Percentiles rank a stretch among this genome's conserved stretches.
Evolutionary conservation across 2,329 filamentous ascomycete species (phyloP).

Genomic region (Botrytis paeoniae): DNA sequence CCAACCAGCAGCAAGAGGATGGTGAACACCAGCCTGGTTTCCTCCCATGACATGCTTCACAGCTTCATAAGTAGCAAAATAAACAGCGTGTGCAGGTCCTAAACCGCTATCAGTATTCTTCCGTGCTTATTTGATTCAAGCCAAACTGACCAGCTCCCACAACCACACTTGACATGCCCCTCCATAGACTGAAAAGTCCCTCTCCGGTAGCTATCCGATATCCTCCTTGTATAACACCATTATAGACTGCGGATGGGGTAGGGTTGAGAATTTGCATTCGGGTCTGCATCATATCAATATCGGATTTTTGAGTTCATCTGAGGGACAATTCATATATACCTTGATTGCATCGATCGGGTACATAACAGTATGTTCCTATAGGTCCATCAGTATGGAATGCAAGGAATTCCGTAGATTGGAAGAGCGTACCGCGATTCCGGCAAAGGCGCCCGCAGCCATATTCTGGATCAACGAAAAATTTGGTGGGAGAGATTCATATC

Average conservation of each 20-base stretch:
- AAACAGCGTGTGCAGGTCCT: slow-evolving; percentile 96
- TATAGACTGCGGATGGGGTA: slow-evolving; percentile 75
- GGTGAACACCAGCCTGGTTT: slow-evolving; percentile 81
- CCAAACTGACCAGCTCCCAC: slow-evolving; percentile 76
- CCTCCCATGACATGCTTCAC: slow-evolving; percentile 96
- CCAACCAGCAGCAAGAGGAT: slow-evolving; percentile 88
- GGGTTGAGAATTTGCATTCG: slow-evolving; percentile 97
- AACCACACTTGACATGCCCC: slow-evolving; percentile 93
- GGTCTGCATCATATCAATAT: slow-evolving; percentile 57
- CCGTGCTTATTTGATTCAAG: slow-evolving; percentile 2
- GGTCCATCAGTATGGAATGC: slow-evolving; percentile 25
- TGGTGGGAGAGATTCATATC: slow-evolving; percentile 89
- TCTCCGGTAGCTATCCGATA: slow-evolving; percentile 89
- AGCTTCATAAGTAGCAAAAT: slow-evolving; percentile 96
- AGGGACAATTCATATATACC: slow-evolving; percentile 49
- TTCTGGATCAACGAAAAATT: slow-evolving; percentile 94
- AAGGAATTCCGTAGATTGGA: slow-evolving; percentile 20
- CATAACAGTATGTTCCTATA: slow-evolving; percentile 95
- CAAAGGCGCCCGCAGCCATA: slow-evolving; percentile 94
- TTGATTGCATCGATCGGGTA: slow-evolving; percentile 98
- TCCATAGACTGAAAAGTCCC: slow-evolving; percentile 88
- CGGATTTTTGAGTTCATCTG: background rate
- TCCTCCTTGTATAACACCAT: slow-evolving; percentile 86
- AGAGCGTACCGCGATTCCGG: slow-evolving; percentile 51
- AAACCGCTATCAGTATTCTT: slow-evolving; percentile 33